Conservation (phyloP, 768 basidiomycete genomes). For the Saitozyma podzolica region DNA sequence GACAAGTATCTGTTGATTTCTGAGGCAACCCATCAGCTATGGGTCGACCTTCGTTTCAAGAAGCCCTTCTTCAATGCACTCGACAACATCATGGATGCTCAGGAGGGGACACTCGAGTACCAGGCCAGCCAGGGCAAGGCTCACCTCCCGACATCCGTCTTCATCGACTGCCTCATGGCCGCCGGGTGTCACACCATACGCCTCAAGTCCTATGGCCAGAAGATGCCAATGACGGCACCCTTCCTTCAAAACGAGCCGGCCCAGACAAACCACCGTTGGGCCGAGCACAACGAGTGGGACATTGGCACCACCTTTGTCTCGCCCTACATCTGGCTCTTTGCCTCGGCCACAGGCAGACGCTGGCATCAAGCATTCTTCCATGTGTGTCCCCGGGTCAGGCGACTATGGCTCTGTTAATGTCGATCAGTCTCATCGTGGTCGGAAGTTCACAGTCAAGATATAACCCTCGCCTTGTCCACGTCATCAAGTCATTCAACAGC, state of each 20-base stretch:
- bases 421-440: neutral
- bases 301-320: too few relatives aligned
- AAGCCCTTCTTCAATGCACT: slow-evolving; percentile 8
- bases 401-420: slow-evolving; percentile 9
- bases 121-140: slow-evolving; percentile 16
- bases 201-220: slow-evolving; percentile 23
- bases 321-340: too few relatives aligned
- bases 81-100: slow-evolving; percentile 8
- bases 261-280: slow-evolving; percentile 8
- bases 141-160: slow-evolving; percentile 12
- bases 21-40: slow-evolving; percentile 17
- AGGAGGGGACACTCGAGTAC: neutral
- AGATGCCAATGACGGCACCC: too few relatives aligned
- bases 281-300: too few relatives aligned
- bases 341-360: slow-evolving; percentile 8
- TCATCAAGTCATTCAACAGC: slow-evolving; percentile 15
- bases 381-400: slow-evolving; percentile 13
- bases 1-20: slow-evolving; percentile 9
- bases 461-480: slow-evolving; percentile 10
- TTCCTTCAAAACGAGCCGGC: slow-evolving; percentile 18
- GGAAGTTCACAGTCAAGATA: slow-evolving; percentile 9
- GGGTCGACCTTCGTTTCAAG: slow-evolving; percentile 13
- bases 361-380: slow-evolving; percentile 5
- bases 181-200: slow-evolving; percentile 11
- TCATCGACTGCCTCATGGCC: slow-evolving; percentile 14